Conservation (phyloP, 2,329 filamentous ascomycete genomes). For the Sporothrix dimorphospora region DNA sequence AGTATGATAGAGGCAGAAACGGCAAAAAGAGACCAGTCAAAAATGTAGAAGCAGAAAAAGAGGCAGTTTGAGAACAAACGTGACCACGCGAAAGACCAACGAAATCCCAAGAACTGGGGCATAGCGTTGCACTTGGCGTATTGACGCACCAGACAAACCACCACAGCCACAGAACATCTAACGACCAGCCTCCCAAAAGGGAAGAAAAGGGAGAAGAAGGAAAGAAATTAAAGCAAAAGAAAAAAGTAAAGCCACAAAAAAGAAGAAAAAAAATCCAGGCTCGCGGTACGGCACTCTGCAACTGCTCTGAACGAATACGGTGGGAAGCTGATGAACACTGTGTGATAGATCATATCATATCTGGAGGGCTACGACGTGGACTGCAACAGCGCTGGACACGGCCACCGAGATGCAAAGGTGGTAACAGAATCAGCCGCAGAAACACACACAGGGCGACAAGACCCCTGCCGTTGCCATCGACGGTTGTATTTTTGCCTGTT, state of each 20-base stretch:
- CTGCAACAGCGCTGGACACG: not conserved
- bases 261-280: not conserved
- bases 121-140: not conserved
- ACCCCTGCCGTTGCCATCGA: not conserved
- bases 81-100: not conserved
- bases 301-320: not conserved
- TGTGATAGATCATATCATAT: conserved; percentile 11
- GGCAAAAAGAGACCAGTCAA: not conserved
- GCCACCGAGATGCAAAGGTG: not conserved
- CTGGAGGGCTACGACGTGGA: too few species aligned
- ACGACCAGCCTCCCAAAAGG: not conserved
- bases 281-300: conserved; percentile 4
- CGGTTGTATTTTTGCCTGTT: conserved; percentile 5
- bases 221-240: not conserved
- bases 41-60: not conserved
- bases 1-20: too few species aligned
- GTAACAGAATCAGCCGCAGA: not conserved
- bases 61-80: not conserved
- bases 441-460: not conserved
- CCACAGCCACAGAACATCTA: not conserved
- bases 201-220: too few species aligned
- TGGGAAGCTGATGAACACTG: not conserved
- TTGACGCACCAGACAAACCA: not conserved
- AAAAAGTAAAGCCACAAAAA: not conserved
- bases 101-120: not conserved